A percentile compares a stretch with the other conserved stretches of the same genome.
Evolutionary conservation across 2,329 filamentous ascomycete species (phyloP).

Genomic region (Talaromyces albobiverticillius): DNA sequence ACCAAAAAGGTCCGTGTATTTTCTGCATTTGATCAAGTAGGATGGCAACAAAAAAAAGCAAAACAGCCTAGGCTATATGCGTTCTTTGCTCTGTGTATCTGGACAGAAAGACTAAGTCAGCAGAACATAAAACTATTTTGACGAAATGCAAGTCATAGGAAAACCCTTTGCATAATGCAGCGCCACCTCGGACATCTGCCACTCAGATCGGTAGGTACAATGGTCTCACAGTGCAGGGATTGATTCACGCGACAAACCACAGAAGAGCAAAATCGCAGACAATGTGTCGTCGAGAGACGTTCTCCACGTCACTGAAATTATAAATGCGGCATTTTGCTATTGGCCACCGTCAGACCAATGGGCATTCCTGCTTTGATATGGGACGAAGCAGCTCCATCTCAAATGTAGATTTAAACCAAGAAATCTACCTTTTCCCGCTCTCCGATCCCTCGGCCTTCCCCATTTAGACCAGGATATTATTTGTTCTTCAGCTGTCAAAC

Average conservation of each 20-base stretch:
- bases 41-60: background rate
- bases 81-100: background rate
- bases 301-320: constrained; percentile 13
- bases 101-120: background rate
- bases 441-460: background rate
- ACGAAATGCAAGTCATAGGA: constrained; percentile 12
- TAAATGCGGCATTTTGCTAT: constrained; percentile 13
- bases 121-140: constrained; percentile 4
- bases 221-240: constrained; percentile 9
- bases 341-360: background rate
- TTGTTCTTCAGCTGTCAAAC: constrained; percentile 1
- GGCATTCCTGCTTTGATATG: background rate
- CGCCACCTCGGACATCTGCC: constrained; percentile 10
- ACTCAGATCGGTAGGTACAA: background rate
- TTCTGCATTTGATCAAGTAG: background rate
- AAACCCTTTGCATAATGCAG: constrained; percentile 8
- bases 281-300: constrained; percentile 2
- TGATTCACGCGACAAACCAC: constrained; percentile 10
- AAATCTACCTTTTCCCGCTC: background rate
- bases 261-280: background rate
- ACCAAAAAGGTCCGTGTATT: background rate
- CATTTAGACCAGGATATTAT: constrained; percentile 2
- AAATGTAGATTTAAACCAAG: constrained; percentile 10
- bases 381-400: background rate
- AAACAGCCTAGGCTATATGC: background rate